phyloP scores from a whole-genome alignment of 2,329 filamentous ascomycete genomes.

The Colletotrichum kahawae region DNA sequence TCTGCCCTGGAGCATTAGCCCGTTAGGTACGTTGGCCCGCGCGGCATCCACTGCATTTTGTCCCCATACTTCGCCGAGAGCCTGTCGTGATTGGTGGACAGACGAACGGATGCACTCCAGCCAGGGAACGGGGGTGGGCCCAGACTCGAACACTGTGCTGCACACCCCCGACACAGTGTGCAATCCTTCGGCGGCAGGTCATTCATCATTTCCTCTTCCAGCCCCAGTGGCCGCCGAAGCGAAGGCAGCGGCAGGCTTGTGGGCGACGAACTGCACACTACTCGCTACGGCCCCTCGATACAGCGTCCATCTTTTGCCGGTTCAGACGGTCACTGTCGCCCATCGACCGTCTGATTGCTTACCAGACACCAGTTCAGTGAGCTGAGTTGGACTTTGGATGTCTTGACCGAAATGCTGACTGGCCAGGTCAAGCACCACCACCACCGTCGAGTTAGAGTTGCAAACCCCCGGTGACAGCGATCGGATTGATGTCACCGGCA shows the following conservation, averaged over 20 bases:
- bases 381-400: neutral
- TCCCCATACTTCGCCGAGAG: neutral
- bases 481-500: neutral
- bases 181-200: neutral
- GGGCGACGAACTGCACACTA: neutral
- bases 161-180: conserved; percentile 8
- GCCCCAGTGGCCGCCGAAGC: neutral
- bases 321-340: neutral
- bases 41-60: neutral
- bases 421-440: neutral
- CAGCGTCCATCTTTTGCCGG: neutral
- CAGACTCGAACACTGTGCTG: neutral
- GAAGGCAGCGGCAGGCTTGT: neutral
- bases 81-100: neutral
- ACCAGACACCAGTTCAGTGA: neutral
- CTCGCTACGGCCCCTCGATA: neutral
- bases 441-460: neutral
- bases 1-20: neutral
- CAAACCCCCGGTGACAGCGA: neutral
- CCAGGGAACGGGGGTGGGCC: neutral
- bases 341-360: neutral
- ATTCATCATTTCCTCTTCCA: conserved; percentile 14
- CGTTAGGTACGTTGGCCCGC: neutral
- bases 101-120: neutral
- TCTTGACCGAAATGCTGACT: neutral